Conservation (phyloP, 805 yeast species). For the Ogataea siamensis region DNA sequence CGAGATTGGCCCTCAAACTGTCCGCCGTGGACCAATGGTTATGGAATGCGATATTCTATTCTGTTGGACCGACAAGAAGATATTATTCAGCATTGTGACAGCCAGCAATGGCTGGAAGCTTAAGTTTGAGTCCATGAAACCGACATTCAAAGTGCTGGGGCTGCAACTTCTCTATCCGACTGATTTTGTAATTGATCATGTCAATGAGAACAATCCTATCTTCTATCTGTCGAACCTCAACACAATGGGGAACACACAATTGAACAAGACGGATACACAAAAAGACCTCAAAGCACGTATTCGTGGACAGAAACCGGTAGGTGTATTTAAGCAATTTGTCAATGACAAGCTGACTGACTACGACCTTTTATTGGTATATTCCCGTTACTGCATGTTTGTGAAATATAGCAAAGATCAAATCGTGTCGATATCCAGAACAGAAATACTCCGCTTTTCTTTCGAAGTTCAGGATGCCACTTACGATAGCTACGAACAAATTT, state of each 20-base stretch:
- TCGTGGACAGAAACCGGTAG: slow-evolving; percentile 29
- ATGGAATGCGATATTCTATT: slow-evolving; percentile 47
- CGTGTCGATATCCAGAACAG: slow-evolving; percentile 26
- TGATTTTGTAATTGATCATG: slow-evolving; percentile 30
- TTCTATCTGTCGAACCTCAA: slow-evolving; percentile 30
- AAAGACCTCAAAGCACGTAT: slow-evolving; percentile 28
- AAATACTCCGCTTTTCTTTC: slow-evolving; percentile 28
- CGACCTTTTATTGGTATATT: slow-evolving; percentile 31
- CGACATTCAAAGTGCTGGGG: slow-evolving; percentile 25
- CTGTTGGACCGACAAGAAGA: slow-evolving; percentile 53
- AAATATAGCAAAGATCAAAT: slow-evolving; percentile 20
- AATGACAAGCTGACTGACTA: slow-evolving; percentile 17
- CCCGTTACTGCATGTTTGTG: slow-evolving; percentile 30
- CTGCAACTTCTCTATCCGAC: slow-evolving; percentile 29
- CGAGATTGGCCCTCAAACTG: slow-evolving; percentile 68
- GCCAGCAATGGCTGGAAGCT: slow-evolving; percentile 26
- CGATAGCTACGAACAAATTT: slow-evolving; percentile 26
- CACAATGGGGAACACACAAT: slow-evolving; percentile 28
- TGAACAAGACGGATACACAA: slow-evolving; percentile 24
- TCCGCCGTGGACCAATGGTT: slow-evolving; percentile 55
- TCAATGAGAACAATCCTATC: slow-evolving; percentile 27
- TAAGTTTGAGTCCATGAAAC: slow-evolving; percentile 28
- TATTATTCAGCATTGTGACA: slow-evolving; percentile 34
- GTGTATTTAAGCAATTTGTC: slow-evolving; percentile 25
- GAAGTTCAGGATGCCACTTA: slow-evolving; percentile 28